Evolutionary conservation across 2,329 filamentous ascomycete species (phyloP), one percentile per base, ranked within the genome.

Genomic region (Chaetomiaceae sp.): DNA sequence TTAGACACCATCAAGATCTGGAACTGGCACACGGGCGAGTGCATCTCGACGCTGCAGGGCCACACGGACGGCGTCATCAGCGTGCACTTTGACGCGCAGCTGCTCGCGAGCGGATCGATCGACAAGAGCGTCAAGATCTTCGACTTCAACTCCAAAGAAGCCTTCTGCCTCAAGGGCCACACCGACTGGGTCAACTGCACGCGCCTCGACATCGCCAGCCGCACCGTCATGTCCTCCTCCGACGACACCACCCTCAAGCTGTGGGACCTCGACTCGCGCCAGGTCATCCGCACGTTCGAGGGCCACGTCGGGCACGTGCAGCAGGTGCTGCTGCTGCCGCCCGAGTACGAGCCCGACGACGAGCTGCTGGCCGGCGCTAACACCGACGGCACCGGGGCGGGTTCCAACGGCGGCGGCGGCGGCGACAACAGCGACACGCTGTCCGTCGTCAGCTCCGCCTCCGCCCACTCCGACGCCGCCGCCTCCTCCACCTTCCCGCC

Each of bases 111-210:
- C 1, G 93, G 88, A 1, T 95, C 89, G 1, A 84, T 90, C 53
- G 93, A 98, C 66, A 83, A 81, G 63, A 91, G 84, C 1, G 84
- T 97, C 65, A 89, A 91, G 62, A 83, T 98, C 37, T 96, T 91
- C 78, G 91, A 95, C 64, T 93, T 94, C 59, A 79, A 86, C 58
- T 87, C 86, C 48, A 88, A 88, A 62, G 83, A 86, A 43, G 86
- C 84, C 0, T 95, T 85, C 56, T 76, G 81, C 42, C 74, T 98
- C 11, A 81, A 83, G 19, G 91, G 90, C 8, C 93, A 98, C 63
- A 80, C 75, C 0, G 90, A 97, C 64, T 97, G 91, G 87, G 90
- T 98, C 58, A 98, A 98, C 66, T 84, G 87, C n/a, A 91, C 97
- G 26, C 84, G 85, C 55, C 79, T 98, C 30, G 89, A 98, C 63